Evolutionary conservation across 202 grass and related monocot genomes (phyloP).

Genomic region (Tripidium arundinaceum): DNA sequence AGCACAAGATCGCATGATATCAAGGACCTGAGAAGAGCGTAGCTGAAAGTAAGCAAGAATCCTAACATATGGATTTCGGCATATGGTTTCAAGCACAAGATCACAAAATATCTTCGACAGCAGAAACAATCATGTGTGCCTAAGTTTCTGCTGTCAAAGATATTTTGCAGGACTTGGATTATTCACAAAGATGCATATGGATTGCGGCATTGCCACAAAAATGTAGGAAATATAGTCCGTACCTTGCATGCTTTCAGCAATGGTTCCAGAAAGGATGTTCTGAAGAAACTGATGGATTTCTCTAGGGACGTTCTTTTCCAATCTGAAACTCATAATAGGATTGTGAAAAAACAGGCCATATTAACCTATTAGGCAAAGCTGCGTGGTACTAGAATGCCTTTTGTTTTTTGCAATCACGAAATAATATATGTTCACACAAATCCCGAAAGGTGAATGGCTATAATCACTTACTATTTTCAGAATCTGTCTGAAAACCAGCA

Average conservation of each 20-base stretch:
- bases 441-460: background rate
- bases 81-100: no score
- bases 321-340: constrained; percentile 37
- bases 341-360: background rate
- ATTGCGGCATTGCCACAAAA: background rate
- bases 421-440: background rate
- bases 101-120: no score
- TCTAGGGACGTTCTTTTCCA: constrained; percentile 71
- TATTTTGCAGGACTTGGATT: background rate
- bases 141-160: background rate
- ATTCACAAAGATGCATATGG: background rate
- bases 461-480: constrained; percentile 50
- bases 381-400: background rate
- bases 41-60: background rate
- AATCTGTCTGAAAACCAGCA: constrained; percentile 42
- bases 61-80: no score
- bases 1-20: background rate
- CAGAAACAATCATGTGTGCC: no score
- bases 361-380: background rate
- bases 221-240: background rate
- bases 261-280: constrained; percentile 65
- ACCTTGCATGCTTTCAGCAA: constrained; percentile 94
- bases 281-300: constrained; percentile 56
- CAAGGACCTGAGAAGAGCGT: background rate
- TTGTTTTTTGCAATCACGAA: background rate